These are phyloP conservation scores for Arabidopsis thaliana DNA, from an alignment of 345 rosid species.

Conservation along the genomic window DNA sequence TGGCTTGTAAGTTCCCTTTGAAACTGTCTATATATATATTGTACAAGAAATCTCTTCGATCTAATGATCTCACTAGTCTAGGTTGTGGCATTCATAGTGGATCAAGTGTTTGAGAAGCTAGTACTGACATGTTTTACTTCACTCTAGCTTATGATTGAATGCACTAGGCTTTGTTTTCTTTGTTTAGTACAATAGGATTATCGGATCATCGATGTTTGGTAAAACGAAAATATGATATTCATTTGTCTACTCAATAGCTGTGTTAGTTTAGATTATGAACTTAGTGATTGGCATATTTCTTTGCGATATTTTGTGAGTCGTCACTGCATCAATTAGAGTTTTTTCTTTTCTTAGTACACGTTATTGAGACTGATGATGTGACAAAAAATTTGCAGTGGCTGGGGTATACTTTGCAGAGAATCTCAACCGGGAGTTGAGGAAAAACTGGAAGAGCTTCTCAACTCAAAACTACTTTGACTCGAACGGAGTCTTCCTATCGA, in stretches of 20 bases:
- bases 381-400: slow-evolving; percentile 56
- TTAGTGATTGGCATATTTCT: not conserved
- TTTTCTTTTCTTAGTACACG: not conserved
- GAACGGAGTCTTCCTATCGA: slow-evolving; percentile 79
- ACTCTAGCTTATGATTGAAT: not conserved
- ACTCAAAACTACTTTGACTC: slow-evolving; percentile 90
- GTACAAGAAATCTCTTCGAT: not conserved
- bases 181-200: not conserved
- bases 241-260: not conserved
- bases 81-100: not conserved
- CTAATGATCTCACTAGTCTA: slow-evolving; percentile 14
- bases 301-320: not conserved
- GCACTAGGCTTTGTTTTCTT: not conserved
- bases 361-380: slow-evolving; percentile 26
- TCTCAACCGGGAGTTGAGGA: slow-evolving; percentile 62
- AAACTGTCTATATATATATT: not conserved
- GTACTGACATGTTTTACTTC: not conserved
- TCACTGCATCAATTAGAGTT: slow-evolving; percentile 12
- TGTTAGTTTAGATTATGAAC: not conserved
- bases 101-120: not conserved
- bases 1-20: slow-evolving; percentile 63
- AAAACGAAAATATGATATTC: not conserved
- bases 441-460: slow-evolving; percentile 85
- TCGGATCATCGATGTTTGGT: not conserved
- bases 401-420: slow-evolving; percentile 93